A percentile compares a stretch with the other conserved stretches of the same genome.
Conservation (phyloP, 2,329 filamentous ascomycete species). For the Penicillium aurantiogriseum region DNA sequence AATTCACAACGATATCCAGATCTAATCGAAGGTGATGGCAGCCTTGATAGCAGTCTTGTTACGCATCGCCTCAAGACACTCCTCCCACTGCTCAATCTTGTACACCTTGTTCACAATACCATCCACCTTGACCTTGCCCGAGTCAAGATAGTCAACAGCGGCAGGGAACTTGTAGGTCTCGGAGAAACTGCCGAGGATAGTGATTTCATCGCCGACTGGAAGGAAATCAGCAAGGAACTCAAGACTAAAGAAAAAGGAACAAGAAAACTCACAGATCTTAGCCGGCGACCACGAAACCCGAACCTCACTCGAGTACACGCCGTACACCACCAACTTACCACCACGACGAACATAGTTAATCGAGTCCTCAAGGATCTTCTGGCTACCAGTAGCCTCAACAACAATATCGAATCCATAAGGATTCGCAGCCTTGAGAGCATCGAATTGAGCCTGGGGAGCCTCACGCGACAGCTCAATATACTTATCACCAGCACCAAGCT, state of each 20-base stretch:
- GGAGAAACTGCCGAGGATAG: constrained; percentile 70
- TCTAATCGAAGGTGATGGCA: constrained; percentile 66
- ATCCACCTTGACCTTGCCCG: constrained; percentile 48
- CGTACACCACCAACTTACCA: constrained; percentile 70
- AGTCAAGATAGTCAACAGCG: constrained; percentile 54
- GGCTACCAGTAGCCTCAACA: constrained; percentile 67
- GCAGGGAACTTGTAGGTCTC: constrained; percentile 70
- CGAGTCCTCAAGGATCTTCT: constrained; percentile 66
- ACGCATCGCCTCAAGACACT: constrained; percentile 68
- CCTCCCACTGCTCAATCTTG: constrained; percentile 69
- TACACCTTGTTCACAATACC: constrained; percentile 73
- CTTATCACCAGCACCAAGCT: constrained; percentile 48
- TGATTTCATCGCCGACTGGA: constrained; percentile 60
- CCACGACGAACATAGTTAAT: constrained; percentile 71
- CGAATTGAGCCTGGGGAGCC: constrained; percentile 59
- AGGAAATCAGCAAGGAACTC: constrained; percentile 8
- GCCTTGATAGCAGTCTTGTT: constrained; percentile 74
- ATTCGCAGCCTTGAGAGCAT: constrained; percentile 61
- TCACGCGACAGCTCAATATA: constrained; percentile 49
- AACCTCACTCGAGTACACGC: constrained; percentile 64
- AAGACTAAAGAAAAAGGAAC: background rate
- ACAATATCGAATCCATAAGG: constrained; percentile 73
- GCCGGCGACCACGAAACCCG: constrained; percentile 67
- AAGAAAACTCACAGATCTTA: constrained; percentile 60
- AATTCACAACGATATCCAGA: background rate